Percentiles rank a stretch among this genome's conserved stretches.
Evolutionary conservation across 2,329 filamentous ascomycete genomes (phyloP).

Genomic region (Coniochaeta sp.): DNA sequence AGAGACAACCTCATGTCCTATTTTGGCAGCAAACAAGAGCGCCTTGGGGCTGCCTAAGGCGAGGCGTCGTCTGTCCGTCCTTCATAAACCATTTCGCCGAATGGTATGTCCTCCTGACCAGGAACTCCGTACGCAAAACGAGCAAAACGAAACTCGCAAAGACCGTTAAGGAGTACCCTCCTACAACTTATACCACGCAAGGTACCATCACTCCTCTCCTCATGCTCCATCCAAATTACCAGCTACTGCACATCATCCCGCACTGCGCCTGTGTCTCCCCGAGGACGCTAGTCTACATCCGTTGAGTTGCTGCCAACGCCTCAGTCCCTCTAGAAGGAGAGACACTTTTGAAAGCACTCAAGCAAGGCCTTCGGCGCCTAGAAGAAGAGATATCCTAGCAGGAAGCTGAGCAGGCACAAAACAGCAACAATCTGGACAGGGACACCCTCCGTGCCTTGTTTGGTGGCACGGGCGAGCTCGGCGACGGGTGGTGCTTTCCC

Average conservation of each 20-base stretch:
- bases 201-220: neutral
- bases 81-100: slow-evolving; percentile 1
- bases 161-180: neutral
- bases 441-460: slow-evolving; percentile 65
- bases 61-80: neutral
- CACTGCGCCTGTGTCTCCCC: neutral
- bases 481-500: slow-evolving; percentile 32
- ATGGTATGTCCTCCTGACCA: neutral
- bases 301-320: neutral
- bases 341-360: slow-evolving; percentile 89
- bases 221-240: neutral
- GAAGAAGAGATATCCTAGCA: slow-evolving; percentile 95
- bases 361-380: slow-evolving; percentile 57
- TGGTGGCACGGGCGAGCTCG: slow-evolving; percentile 47
- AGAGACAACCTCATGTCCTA: neutral
- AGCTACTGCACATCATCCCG: neutral
- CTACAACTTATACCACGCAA: neutral
- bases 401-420: slow-evolving; percentile 82
- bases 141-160: neutral
- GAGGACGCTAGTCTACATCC: neutral
- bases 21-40: no score
- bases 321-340: slow-evolving; percentile 59
- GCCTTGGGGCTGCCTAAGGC: neutral
- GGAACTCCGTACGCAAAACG: neutral
- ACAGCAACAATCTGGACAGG: slow-evolving; percentile 78